Base-by-base conservation (phyloP, 1,284 basidiomycete species). In the Calocybe gambosa region DNA sequence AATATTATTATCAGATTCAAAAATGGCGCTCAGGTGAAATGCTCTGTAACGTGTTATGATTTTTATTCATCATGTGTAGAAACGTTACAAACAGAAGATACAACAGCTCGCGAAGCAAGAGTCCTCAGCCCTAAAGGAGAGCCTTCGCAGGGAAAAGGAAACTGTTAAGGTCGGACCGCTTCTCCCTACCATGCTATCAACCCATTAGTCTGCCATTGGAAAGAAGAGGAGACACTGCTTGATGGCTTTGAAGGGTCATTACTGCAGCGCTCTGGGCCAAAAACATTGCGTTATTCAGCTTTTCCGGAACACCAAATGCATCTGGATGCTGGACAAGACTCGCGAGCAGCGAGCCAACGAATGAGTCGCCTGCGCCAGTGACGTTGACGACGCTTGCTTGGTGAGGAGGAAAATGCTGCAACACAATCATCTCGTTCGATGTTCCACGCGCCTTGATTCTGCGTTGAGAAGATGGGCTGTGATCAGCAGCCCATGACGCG, bases 281-380 rank as follows among this genome's bases (percentile, higher is more conserved):
- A 15, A 60, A 59, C 3, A 89, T 66, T 1, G 70, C 59, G 12
- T 58, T 54, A 1, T 68, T 66, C 46, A 88, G 54, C 3, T 62
- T 55, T 8, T 55, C 50, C 12, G 74, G 73, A 47, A 69, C 62
- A n/a, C 67, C 61, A 50, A 86, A 79, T 7, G 67, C 59, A 8
- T 54, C 53, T 12, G 69, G 73, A 37, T 72, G 60, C 18, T 68
- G 62, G 3, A 73, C 64, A 10, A 89, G 60, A 18, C 66, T 63
- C 0, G 85, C 81, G 15, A 89, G 63, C 16, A 93, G 59, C 0
- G 83, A 77, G 6, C 91, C 92, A 2, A 89, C 90, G 16, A 94
- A 77, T 1, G 89, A 84, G 64, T 97, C 93, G 0, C 93, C 93
- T 1, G 90, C 93, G 2, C 93, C 93, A 0, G 93, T 96, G 8